Percentiles rank a stretch among this genome's conserved stretches.
phyloP scores from a whole-genome alignment of 768 basidiomycete species.

The Russula ochroleuca region DNA sequence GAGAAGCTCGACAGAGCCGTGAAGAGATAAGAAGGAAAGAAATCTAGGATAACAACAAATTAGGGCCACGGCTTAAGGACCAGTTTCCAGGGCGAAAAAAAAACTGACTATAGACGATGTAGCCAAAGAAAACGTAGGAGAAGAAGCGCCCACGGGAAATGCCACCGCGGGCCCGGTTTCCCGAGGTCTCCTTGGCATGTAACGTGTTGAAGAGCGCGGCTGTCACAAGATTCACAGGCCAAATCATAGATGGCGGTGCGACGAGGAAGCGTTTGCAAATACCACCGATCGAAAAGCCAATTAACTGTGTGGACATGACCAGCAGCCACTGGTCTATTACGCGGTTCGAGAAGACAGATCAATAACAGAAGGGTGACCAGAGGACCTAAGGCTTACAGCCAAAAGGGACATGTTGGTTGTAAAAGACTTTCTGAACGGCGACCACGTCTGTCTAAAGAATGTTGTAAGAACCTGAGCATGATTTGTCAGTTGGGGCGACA shows the following conservation, averaged over 20 bases:
- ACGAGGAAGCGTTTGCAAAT: conserved; percentile 45
- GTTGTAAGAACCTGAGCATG: background rate
- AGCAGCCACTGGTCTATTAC: conserved; percentile 37
- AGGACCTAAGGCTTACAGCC: conserved; percentile 27
- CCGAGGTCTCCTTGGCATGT: conserved; percentile 38
- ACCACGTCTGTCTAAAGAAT: conserved; percentile 40
- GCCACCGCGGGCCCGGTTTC: conserved; percentile 43
- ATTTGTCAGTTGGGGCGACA: background rate
- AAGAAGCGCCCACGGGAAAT: conserved; percentile 54
- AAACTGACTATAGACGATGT: conserved; percentile 49
- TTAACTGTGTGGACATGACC: conserved; percentile 42
- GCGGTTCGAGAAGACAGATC: background rate
- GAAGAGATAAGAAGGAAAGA: conserved; percentile 21
- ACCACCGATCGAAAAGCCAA: conserved; percentile 44
- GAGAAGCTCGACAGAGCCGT: conserved; percentile 37
- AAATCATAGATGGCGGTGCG: conserved; percentile 43
- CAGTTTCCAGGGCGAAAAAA: conserved; percentile 63
- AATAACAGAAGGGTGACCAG: background rate
- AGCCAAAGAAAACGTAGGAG: conserved; percentile 39
- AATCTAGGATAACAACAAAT: conserved; percentile 1
- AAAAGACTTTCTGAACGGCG: conserved; percentile 45
- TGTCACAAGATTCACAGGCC: conserved; percentile 43
- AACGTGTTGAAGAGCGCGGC: conserved; percentile 46
- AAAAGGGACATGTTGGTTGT: conserved; percentile 39
- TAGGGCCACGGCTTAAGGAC: background rate